Base-by-base conservation (phyloP, 1,139 yeast species). In the Candida sp. region DNA sequence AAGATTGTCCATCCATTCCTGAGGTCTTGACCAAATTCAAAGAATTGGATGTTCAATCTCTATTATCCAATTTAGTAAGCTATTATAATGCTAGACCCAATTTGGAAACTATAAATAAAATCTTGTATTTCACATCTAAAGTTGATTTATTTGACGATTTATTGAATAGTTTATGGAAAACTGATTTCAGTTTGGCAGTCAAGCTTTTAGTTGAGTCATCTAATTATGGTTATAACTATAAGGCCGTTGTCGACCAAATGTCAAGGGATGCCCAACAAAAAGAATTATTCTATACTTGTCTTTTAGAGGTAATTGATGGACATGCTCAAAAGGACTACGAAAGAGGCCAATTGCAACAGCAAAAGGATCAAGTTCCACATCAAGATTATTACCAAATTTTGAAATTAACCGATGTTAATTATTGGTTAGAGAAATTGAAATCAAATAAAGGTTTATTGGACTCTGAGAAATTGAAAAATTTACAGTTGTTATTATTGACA, bases 401-500 rank as follows among this genome's bases (percentile, higher is more conserved):
- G 49, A 61, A 59, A 25, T 60, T 73, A 4, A 65, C 73, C 2
- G 63, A 62, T 6, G 73, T 67, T 4, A 64, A 61, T 48, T 64
- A 62, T 40, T 57, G 72, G 22, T 60, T 74, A 43, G 75, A 69
- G 38, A 63, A 68, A 36, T 55, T 74, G 39, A 71, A 70, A 50
- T 55, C 66, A 4, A 64, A 65, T 35, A 67, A 70, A 44, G 74
- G 75, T 4, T 51, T 63, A 25, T 53, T 73, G 34, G 85, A 79
- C 43, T 75, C 84, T 22, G 88, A 84, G 42, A 80, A 81, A 50
- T 77, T 87, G 52, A 85, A 87, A 55, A 75, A 79, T 39, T 73
- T 91, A 41, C 96, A 93, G 64, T 80, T 89, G 43, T 82, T 85
- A 49, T 79, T 93, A 43, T 70, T 93, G 47, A 95, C 93, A 45